Conservation (phyloP, 805 yeast genomes). For the Diddensiella transvaalensis region DNA sequence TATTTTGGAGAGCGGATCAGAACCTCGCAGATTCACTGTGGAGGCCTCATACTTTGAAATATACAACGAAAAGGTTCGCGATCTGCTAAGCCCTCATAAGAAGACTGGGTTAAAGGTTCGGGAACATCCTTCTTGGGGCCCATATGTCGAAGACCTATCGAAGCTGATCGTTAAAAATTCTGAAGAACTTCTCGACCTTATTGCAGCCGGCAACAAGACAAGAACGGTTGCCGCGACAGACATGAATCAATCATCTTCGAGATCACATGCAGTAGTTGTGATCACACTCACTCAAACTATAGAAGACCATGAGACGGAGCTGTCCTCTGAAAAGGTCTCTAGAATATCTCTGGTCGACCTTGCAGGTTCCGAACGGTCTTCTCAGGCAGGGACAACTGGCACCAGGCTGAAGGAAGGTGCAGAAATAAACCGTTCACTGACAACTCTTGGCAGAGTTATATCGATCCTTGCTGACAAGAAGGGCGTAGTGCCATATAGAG, state of each 20-base stretch:
- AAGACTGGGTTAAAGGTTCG: constrained; percentile 40
- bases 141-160: constrained; percentile 57
- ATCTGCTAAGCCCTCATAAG: constrained; percentile 39
- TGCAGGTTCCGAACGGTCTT: constrained; percentile 67
- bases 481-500: constrained; percentile 54
- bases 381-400: constrained; percentile 48
- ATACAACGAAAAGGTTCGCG: constrained; percentile 63
- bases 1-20: constrained; percentile 40
- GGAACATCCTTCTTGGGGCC: constrained; percentile 58
- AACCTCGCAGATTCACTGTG: constrained; percentile 36
- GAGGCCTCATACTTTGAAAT: constrained; percentile 59
- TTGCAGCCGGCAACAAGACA: constrained; percentile 46
- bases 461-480: constrained; percentile 37
- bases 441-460: constrained; percentile 63
- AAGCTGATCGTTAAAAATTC: constrained; percentile 43
- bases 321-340: constrained; percentile 44
- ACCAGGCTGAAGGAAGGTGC: constrained; percentile 47
- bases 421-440: constrained; percentile 62
- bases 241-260: constrained; percentile 59
- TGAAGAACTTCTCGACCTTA: constrained; percentile 42
- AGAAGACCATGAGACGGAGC: constrained; percentile 33
- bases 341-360: constrained; percentile 61
- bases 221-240: constrained; percentile 62
- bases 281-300: constrained; percentile 50
- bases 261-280: constrained; percentile 69